Conservation (phyloP, 2,329 filamentous ascomycete genomes). For the Hyphodiscus sp. region DNA sequence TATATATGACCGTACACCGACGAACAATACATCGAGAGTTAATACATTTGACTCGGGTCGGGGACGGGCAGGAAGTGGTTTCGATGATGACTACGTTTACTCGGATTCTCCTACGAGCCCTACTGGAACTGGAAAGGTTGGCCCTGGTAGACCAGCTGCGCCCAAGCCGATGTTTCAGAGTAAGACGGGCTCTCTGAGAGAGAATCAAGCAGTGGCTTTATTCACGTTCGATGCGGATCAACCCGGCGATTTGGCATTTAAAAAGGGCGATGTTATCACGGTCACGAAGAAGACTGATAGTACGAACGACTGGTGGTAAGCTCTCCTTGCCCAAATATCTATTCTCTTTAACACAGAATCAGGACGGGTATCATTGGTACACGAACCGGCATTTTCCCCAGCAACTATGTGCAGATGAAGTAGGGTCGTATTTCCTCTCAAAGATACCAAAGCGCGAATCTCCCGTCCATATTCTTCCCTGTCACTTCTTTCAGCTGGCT, state of each 20-base stretch:
- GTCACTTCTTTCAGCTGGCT: neutral
- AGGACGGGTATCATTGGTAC: slow-evolving; percentile 86
- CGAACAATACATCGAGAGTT: slow-evolving; percentile 23
- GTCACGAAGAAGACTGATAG: slow-evolving; percentile 92
- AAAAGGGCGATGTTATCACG: slow-evolving; percentile 95
- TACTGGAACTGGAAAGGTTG: slow-evolving; percentile 36
- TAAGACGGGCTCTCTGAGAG: slow-evolving; percentile 49
- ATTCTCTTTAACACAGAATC: slow-evolving; percentile 4
- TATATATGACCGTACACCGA: slow-evolving; percentile 56
- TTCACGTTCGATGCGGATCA: slow-evolving; percentile 95
- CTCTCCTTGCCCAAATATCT: slow-evolving; percentile 19
- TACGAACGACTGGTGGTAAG: slow-evolving; percentile 89
- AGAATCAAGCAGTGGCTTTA: slow-evolving; percentile 82
- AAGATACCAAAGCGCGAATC: neutral
- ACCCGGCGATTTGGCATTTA: slow-evolving; percentile 86
- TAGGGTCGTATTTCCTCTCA: neutral
- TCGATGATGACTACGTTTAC: slow-evolving; percentile 47
- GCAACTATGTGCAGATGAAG: slow-evolving; percentile 66
- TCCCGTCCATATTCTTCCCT: neutral
- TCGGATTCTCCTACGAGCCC: slow-evolving; percentile 38
- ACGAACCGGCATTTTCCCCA: slow-evolving; percentile 87
- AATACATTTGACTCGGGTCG: slow-evolving; percentile 22
- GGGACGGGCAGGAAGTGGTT: slow-evolving; percentile 36
- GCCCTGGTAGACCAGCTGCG: slow-evolving; percentile 72
- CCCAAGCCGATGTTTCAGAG: slow-evolving; percentile 79